phyloP scores from a whole-genome alignment of 2,329 filamentous ascomycete species.

The Fusarium hainanense region DNA sequence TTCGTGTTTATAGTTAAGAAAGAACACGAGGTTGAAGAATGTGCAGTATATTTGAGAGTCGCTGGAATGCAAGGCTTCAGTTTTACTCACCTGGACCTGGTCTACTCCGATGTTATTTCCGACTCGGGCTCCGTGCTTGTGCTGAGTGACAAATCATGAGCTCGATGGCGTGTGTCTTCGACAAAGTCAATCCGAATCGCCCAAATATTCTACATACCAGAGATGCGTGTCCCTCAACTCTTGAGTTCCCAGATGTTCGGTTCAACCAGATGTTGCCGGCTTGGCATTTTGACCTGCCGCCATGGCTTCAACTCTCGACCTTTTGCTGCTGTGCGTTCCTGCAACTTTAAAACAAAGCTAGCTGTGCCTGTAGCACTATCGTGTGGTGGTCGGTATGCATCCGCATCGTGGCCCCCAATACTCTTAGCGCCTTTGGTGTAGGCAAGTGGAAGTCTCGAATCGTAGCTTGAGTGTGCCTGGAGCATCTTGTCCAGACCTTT shows the following conservation, averaged over 20 bases:
- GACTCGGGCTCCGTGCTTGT: slow-evolving; percentile 1
- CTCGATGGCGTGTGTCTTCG: neutral
- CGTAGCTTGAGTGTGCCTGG: slow-evolving; percentile 8
- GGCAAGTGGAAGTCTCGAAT: slow-evolving; percentile 16
- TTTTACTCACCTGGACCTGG: neutral
- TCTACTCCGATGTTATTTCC: slow-evolving; percentile 17
- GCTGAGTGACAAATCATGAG: slow-evolving; percentile 1
- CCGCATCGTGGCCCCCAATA: slow-evolving; percentile 22
- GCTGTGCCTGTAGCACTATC: slow-evolving; percentile 2
- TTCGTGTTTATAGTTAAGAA: neutral
- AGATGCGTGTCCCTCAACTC: neutral
- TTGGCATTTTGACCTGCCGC: slow-evolving; percentile 26
- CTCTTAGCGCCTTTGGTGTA: slow-evolving; percentile 5
- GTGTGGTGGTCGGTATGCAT: slow-evolving; percentile 13
- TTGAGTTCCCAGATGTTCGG: slow-evolving; percentile 24
- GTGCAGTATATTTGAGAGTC: neutral
- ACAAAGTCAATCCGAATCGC: slow-evolving; percentile 12
- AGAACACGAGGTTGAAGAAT: neutral
- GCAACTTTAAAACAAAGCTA: slow-evolving; percentile 11
- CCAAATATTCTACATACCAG: slow-evolving; percentile 14
- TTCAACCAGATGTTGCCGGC: slow-evolving; percentile 29
- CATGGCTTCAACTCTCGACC: neutral
- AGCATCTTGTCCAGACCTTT: neutral
- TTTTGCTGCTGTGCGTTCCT: slow-evolving; percentile 24
- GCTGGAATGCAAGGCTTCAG: neutral